A percentile compares a stretch with the other conserved stretches of the same genome.
These are phyloP conservation scores for Phaeoacremonium minimum DNA, from an alignment of 2,329 filamentous ascomycete species.

Conservation along the genomic window DNA sequence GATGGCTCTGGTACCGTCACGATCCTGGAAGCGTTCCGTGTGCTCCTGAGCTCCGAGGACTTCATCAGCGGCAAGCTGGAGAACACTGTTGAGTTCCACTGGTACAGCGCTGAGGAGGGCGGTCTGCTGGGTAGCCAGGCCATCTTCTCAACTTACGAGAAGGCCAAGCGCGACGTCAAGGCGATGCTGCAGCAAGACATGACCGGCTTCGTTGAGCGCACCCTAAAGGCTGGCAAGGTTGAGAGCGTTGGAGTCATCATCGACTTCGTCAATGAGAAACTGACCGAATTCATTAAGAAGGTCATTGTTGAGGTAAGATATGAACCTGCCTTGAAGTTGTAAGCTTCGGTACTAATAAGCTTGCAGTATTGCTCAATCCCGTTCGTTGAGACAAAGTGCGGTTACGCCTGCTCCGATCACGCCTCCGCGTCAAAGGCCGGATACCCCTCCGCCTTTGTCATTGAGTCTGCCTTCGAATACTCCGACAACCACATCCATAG, in stretches of 20 bases:
- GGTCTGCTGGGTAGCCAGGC: conserved; percentile 68
- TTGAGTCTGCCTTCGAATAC: conserved; percentile 66
- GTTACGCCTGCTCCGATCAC: conserved; percentile 78
- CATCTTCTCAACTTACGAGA: conserved; percentile 32
- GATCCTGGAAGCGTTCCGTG: conserved; percentile 72
- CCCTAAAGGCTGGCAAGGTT: conserved; percentile 14
- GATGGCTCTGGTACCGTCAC: conserved; percentile 76
- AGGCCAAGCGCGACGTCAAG: conserved; percentile 24
- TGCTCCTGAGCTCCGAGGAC: conserved; percentile 60
- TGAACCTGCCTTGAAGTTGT: too few species aligned
- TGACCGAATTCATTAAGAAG: conserved; percentile 30
- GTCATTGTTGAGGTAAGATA: conserved; percentile 26
- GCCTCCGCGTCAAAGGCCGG: conserved; percentile 70
- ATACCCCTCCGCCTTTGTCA: conserved; percentile 72
- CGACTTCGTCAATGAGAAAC: conserved; percentile 28
- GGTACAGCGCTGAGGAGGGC: conserved; percentile 55
- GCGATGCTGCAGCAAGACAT: conserved; percentile 41
- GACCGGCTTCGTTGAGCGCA: conserved; percentile 29
- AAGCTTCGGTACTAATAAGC: too few species aligned
- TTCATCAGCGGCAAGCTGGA: conserved; percentile 58
- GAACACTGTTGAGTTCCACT: conserved; percentile 76
- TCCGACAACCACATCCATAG: conserved; percentile 67
- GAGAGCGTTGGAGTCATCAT: conserved; percentile 31
- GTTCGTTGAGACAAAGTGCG: conserved; percentile 82
- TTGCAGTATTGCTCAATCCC: conserved; percentile 33